These are phyloP conservation scores for Dillenia suffruticosa DNA, from an alignment of 164 flowering plant species.

Conservation along the genomic window DNA sequence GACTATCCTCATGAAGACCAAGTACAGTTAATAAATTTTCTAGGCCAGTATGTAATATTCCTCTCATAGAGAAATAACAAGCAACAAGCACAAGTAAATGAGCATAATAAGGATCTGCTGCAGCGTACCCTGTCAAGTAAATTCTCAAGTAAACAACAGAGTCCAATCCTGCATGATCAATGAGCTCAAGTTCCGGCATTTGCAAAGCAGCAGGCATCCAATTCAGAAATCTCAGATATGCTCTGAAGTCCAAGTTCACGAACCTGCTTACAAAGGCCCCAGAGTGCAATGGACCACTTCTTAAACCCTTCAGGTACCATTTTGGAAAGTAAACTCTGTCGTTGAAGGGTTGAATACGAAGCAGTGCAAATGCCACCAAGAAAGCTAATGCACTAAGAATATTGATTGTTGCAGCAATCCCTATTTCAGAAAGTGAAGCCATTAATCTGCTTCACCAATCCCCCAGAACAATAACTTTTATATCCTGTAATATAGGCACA, in stretches of 20 bases:
- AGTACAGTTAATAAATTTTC: too few species aligned
- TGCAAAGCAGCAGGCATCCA: constrained; percentile 79
- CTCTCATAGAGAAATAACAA: too few species aligned
- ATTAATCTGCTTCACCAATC: constrained; percentile 21
- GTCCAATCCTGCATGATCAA: constrained; percentile 84
- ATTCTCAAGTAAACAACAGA: constrained; percentile 80
- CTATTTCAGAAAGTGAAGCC: constrained; percentile 65
- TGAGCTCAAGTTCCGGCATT: constrained; percentile 86
- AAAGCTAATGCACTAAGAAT: constrained; percentile 65
- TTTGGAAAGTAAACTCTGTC: constrained; percentile 87
- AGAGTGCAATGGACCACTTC: constrained; percentile 41
- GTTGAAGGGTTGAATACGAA: constrained; percentile 70
- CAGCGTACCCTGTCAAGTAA: constrained; percentile 63
- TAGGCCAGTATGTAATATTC: too few species aligned
- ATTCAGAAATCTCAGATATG: constrained; percentile 57
- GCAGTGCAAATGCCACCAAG: constrained; percentile 65
- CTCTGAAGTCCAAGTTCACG: constrained; percentile 66
- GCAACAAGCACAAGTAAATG: too few species aligned
- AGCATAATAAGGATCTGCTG: background rate
- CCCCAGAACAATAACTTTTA: too few species aligned
- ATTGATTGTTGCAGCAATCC: constrained; percentile 61
- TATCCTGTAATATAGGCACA: too few species aligned
- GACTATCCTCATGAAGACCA: too few species aligned
- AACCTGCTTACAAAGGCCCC: constrained; percentile 58
- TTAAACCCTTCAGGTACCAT: constrained; percentile 75